Conservation (phyloP, 768 basidiomycete genomes). For the Lentinula sp. region DNA sequence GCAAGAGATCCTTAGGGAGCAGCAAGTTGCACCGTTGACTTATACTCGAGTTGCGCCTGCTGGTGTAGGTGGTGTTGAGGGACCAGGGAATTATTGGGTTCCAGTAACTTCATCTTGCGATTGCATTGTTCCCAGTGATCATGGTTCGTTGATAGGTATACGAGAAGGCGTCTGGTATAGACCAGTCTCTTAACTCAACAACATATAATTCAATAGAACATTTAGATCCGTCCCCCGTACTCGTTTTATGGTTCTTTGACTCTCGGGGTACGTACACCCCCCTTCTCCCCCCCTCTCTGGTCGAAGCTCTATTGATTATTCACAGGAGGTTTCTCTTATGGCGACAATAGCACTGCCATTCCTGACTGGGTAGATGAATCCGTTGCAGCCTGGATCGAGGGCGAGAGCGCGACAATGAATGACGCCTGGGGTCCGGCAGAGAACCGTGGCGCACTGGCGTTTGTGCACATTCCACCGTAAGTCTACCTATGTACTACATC, state of each 20-base stretch:
- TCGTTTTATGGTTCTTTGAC: constrained; percentile 77
- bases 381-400: constrained; percentile 56
- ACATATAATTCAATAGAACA: neutral
- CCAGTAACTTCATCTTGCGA: constrained; percentile 33
- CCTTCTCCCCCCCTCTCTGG: neutral
- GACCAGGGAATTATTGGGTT: constrained; percentile 75
- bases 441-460: constrained; percentile 52
- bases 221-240: constrained; percentile 39
- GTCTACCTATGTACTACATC: constrained; percentile 14
- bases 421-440: constrained; percentile 50
- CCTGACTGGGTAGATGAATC: constrained; percentile 66
- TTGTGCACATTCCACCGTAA: constrained; percentile 74
- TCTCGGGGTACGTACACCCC: constrained; percentile 46
- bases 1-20: constrained; percentile 62
- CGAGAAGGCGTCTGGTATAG: constrained; percentile 23
- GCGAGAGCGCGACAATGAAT: constrained; percentile 50
- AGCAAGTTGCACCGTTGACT: constrained; percentile 46
- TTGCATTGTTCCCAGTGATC: too few species aligned
- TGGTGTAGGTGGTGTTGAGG: constrained; percentile 57
- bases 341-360: constrained; percentile 36
- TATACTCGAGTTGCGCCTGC: constrained; percentile 58
- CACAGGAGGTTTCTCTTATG: constrained; percentile 45
- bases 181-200: neutral
- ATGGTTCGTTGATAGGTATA: constrained; percentile 26
- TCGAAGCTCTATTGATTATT: neutral